A percentile compares a stretch with the other conserved stretches of the same genome.
Conservation (phyloP, 345 rosid genomes). For the Pseudoturritis turrita region DNA sequence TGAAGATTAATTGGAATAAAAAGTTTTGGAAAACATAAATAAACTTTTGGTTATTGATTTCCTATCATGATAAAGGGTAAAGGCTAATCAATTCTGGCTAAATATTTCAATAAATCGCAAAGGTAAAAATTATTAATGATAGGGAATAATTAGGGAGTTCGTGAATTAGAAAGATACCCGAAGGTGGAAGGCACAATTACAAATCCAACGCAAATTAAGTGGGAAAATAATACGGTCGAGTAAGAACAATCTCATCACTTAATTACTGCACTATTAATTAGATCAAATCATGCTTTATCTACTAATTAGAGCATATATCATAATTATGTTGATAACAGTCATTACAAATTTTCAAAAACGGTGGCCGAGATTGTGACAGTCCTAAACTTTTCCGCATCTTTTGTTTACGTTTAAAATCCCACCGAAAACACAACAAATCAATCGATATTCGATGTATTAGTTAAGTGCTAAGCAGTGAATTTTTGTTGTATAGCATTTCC, state of each 20-base stretch:
- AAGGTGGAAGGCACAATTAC: conserved; percentile 29
- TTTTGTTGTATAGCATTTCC: too few species aligned
- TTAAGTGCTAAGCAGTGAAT: neutral
- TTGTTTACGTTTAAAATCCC: neutral
- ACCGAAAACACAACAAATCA: conserved; percentile 17
- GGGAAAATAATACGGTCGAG: neutral
- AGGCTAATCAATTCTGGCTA: neutral
- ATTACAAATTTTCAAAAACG: conserved; percentile 13
- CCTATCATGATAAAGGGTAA: neutral
- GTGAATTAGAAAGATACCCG: neutral
- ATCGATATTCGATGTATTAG: neutral
- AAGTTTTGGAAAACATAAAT: too few species aligned
- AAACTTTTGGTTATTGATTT: too few species aligned
- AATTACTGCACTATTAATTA: neutral
- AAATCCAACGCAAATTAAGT: conserved; percentile 5
- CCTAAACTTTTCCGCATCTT: conserved; percentile 15
- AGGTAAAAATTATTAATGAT: conserved; percentile 5
- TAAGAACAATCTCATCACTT: neutral
- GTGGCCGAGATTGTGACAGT: conserved; percentile 24
- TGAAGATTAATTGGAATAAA: too few species aligned
- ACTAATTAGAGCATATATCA: conserved; percentile 17
- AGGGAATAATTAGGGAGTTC: conserved; percentile 11
- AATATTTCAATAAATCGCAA: neutral
- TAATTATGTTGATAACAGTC: conserved; percentile 24
- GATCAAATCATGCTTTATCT: conserved; percentile 27